Conservation (phyloP, 2,329 filamentous ascomycete genomes). For the Dothideomycetes sp. region DNA sequence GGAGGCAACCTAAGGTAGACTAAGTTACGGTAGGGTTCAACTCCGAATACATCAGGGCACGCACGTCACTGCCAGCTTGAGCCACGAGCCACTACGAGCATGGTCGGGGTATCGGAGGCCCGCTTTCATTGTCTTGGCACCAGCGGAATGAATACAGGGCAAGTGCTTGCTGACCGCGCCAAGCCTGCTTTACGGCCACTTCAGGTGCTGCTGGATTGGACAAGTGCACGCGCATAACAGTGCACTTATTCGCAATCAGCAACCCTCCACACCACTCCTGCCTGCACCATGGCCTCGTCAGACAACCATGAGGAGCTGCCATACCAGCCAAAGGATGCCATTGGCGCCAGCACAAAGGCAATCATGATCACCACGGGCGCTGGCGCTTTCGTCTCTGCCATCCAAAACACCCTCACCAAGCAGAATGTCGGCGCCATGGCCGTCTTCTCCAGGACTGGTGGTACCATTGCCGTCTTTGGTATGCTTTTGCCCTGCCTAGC, state of each 20-base stretch:
- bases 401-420: slow-evolving; percentile 79
- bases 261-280: slow-evolving; percentile 5
- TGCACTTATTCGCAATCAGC: neutral
- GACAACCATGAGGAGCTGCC: slow-evolving; percentile 30
- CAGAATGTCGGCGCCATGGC: slow-evolving; percentile 72
- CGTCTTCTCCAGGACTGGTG: slow-evolving; percentile 68
- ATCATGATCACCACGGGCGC: slow-evolving; percentile 53
- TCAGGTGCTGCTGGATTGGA: neutral
- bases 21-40: too few relatives aligned
- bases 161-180: too few relatives aligned
- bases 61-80: too few relatives aligned
- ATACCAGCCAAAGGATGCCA: slow-evolving; percentile 66
- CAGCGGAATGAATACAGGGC: too few relatives aligned
- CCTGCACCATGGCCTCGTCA: slow-evolving; percentile 8
- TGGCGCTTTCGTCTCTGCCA: slow-evolving; percentile 62
- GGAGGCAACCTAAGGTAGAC: too few relatives aligned
- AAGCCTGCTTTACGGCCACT: too few relatives aligned
- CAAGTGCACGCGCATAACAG: too few relatives aligned
- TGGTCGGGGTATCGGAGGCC: too few relatives aligned
- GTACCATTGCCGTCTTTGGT: slow-evolving; percentile 61
- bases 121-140: too few relatives aligned
- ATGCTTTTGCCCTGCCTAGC: slow-evolving; percentile 17
- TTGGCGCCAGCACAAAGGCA: slow-evolving; percentile 55
- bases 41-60: too few relatives aligned
- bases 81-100: too few relatives aligned